Conservation (phyloP, 1,284 basidiomycete genomes). For the Coriolopsis trogii region DNA sequence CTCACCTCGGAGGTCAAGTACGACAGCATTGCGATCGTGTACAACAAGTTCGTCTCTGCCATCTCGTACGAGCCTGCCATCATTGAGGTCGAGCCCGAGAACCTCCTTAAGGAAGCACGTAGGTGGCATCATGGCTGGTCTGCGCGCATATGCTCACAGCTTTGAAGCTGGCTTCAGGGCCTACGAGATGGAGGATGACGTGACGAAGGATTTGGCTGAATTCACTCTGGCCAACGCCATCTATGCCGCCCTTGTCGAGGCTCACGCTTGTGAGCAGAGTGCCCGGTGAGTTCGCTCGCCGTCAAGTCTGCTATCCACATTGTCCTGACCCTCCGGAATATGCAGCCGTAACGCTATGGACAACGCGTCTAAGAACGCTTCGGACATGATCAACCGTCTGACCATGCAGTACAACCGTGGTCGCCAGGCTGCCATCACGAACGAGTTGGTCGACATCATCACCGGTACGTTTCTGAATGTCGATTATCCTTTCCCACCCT, state of each 20-base stretch:
- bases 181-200: slow-evolving; percentile 97
- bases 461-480: slow-evolving; percentile 77
- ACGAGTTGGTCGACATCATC: slow-evolving; percentile 94
- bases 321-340: background rate
- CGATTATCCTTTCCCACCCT: no score
- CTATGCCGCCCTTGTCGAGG: slow-evolving; percentile 93
- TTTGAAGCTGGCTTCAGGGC: slow-evolving; percentile 79
- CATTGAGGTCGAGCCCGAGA: slow-evolving; percentile 82
- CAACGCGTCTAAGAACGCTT: slow-evolving; percentile 99
- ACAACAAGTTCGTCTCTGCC: slow-evolving; percentile 96
- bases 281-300: slow-evolving; percentile 76
- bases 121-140: slow-evolving; percentile 33
- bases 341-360: slow-evolving; percentile 97
- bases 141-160: background rate
- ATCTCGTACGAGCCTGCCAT: slow-evolving; percentile 88
- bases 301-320: background rate
- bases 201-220: slow-evolving; percentile 92
- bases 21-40: slow-evolving; percentile 88
- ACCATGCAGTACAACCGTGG: slow-evolving; percentile 98
- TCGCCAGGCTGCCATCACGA: slow-evolving; percentile 97
- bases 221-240: slow-evolving; percentile 97
- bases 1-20: slow-evolving; percentile 84
- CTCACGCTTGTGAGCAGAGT: slow-evolving; percentile 94
- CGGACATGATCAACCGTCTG: slow-evolving; percentile 85
- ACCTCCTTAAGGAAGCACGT: slow-evolving; percentile 79